Evolutionary conservation across 2,329 filamentous ascomycete species (phyloP), one percentile per base, ranked within the genome.

Genomic region (Penicillium griseofulvum): DNA sequence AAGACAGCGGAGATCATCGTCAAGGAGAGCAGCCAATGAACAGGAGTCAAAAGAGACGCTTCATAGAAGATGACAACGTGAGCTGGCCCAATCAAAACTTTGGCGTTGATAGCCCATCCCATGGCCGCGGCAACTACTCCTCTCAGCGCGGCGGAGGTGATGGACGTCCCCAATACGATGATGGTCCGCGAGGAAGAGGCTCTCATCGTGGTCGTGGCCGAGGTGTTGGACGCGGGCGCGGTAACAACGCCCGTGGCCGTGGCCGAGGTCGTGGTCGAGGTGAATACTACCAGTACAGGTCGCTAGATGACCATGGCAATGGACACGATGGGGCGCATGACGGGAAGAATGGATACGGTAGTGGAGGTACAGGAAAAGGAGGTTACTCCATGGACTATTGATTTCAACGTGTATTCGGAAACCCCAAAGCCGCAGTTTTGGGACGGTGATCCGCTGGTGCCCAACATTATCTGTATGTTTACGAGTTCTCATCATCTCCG

Each of bases 1-100:
- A 96, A 71, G 80, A 86, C 26, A 51, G 24, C 8, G 47, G 48
- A 49, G 89, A 93, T 76, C 72, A 85, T 48, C 75, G 78, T 3
- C 73, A 76, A 24, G 85, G 88, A 65, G 84, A 83, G 59, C 29
- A 28, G n/a, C 16, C 10, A 60, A 78, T 81, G 31, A 86, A 83
- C 66, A 87, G 82, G 67, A 73, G 77, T 34, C 75, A 81, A 54
- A 87, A 87, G 73, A 78, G 84, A 46, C 72, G 73, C 34, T 71
- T 72, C 50, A 87, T 87, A 61, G 83, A 76, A 38, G 81, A 83
- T 28, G 83, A 86, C 36, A 82, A 80, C 49, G 72, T 62, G 19
- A 55, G 67, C 8, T 69, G 67, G 49, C 66, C 52, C 9, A 29
- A 39, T 12, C 68, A 70, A 16, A 62, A 44, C n/a, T 22, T 66